These are phyloP conservation scores for Colletotrichum coccodes DNA, from an alignment of 2,329 filamentous ascomycete genomes.

Conservation along the genomic window DNA sequence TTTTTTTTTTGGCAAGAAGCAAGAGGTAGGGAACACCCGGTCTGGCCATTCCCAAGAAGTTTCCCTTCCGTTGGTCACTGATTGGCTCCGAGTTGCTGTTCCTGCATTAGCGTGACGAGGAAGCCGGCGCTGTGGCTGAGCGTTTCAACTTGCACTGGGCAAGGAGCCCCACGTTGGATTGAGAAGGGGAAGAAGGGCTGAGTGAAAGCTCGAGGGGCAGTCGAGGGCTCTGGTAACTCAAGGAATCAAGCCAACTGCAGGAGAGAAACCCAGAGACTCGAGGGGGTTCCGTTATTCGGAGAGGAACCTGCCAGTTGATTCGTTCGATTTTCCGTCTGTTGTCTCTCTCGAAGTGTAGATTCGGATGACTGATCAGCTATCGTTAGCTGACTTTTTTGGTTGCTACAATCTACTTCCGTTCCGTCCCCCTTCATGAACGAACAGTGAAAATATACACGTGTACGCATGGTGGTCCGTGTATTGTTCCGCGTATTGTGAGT, in stretches of 20 bases:
- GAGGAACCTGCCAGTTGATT: not conserved
- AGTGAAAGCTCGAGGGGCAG: not conserved
- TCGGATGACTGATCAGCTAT: constrained; percentile 5
- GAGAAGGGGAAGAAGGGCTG: not conserved
- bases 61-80: not conserved
- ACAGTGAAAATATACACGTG: not conserved
- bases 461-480: not conserved
- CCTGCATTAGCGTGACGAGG: constrained; percentile 31
- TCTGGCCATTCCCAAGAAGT: constrained; percentile 20
- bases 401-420: constrained; percentile 6
- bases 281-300: too few relatives aligned
- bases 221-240: too few relatives aligned
- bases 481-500: not conserved
- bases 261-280: too few relatives aligned
- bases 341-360: not conserved
- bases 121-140: constrained; percentile 31
- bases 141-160: constrained; percentile 32
- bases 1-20: not conserved
- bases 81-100: constrained; percentile 24
- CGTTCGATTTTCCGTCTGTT: constrained; percentile 3
- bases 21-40: not conserved
- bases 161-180: constrained; percentile 6
- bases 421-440: not conserved
- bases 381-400: constrained; percentile 8
- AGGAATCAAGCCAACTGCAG: not conserved